Base-by-base conservation (phyloP, 1,284 basidiomycete species). In the Pascua sp. region DNA sequence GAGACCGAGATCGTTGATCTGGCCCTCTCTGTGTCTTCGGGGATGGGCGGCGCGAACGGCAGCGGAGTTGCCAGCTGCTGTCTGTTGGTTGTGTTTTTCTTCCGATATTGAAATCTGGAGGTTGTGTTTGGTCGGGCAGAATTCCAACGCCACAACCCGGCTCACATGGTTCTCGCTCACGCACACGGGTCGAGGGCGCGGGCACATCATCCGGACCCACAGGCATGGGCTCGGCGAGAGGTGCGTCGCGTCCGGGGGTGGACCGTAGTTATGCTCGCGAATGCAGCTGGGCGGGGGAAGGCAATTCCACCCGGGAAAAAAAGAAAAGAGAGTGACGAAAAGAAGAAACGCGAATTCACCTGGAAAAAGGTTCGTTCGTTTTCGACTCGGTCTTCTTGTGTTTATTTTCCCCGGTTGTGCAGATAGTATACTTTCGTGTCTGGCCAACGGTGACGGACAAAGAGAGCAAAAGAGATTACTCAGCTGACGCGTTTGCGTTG, bases 231-330 rank as follows among this genome's bases (percentile, higher is more conserved):
- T 36, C 55, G 51, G 45, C 32, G 55, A 56, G 57, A 42, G 53
- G 51, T 49, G 15, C 9, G 44, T 36, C 41, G 37, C 49, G 47
- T 44, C 60, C 47, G 39, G 42, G 15, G 37, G 16, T 42, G 47
- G 53, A 54, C 61, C 53, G 37, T 59, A 42, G 60, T 42, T 57
- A 50, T 56, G 60, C 43, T 64, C 49, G 57, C 63, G 60, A 32
- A 64, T 62, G 63, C 51, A 64, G 63, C 60, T 48, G 56, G 60
- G 63, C 63, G 63, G 63, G 63, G 63, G 63, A 62, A 64, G 63
- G 63, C 60, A 41, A 53, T 56, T 42, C 49, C 42, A 32, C 51
- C 37, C 24, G 36, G 45, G 46, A n/a, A 18, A 40, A n/a, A 24
- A 11, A 12, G 16, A 42, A 47, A 47, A 32, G 40, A 55, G 12